phyloP scores from a whole-genome alignment of 768 basidiomycete species.

The Boletus sensibilis region DNA sequence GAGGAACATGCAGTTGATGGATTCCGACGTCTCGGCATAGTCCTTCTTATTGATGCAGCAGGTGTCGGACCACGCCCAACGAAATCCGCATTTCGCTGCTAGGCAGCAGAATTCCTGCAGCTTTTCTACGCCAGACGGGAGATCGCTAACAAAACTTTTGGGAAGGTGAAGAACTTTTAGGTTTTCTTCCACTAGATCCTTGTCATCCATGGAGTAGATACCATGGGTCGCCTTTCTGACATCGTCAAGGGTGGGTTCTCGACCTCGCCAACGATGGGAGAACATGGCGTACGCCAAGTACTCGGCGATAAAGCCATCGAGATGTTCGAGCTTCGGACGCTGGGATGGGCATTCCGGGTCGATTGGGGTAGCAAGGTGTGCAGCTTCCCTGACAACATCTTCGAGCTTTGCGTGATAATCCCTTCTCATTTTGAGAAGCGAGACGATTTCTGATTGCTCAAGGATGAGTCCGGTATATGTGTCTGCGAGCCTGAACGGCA shows the following conservation, averaged over 20 bases:
- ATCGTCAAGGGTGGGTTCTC: conserved; percentile 19
- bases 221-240: conserved; percentile 11
- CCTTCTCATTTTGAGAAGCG: conserved; percentile 14
- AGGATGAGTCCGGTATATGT: conserved; percentile 28
- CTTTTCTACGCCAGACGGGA: conserved; percentile 12
- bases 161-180: neutral
- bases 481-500: conserved; percentile 27
- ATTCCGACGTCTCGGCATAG: conserved; percentile 26
- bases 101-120: conserved; percentile 32
- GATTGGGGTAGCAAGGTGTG: neutral
- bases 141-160: neutral
- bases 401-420: conserved; percentile 12
- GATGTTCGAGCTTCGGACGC: neutral
- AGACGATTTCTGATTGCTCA: conserved; percentile 14
- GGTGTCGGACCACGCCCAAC: conserved; percentile 33
- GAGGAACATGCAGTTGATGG: conserved; percentile 31
- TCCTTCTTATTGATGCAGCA: conserved; percentile 29
- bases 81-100: conserved; percentile 29
- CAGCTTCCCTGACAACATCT: conserved; percentile 3
- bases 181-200: neutral
- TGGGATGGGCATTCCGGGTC: neutral
- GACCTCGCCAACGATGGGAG: conserved; percentile 26
- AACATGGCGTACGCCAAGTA: conserved; percentile 30
- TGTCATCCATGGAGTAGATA: conserved; percentile 18
- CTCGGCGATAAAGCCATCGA: conserved; percentile 14